Evolutionary conservation across 2,329 filamentous ascomycete species (phyloP).

Genomic region (Lojkania enalia): DNA sequence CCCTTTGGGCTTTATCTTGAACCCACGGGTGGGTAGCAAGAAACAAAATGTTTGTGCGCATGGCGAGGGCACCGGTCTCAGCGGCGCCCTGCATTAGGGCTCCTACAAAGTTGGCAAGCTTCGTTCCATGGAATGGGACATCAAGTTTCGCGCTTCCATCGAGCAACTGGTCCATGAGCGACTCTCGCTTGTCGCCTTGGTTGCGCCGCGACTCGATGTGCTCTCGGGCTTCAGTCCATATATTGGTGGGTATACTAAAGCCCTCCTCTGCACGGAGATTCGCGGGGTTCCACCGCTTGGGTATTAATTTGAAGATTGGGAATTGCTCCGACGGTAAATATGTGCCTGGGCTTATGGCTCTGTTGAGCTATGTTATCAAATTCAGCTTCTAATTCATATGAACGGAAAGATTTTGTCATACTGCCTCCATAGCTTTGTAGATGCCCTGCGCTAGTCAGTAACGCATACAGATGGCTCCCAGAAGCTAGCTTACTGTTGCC

Average conservation of each 20-base stretch:
- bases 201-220: constrained; percentile 23
- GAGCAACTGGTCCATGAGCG: constrained; percentile 31
- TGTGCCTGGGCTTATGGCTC: constrained; percentile 22
- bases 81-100: constrained; percentile 25
- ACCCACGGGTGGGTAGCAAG: constrained; percentile 28
- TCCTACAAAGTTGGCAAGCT: constrained; percentile 24
- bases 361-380: constrained; percentile 12
- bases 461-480: not conserved
- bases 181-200: constrained; percentile 25
- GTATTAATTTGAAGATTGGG: constrained; percentile 28
- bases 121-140: constrained; percentile 16
- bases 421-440: constrained; percentile 25
- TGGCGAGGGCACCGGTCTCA: constrained; percentile 23
- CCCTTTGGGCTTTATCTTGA: constrained; percentile 23
- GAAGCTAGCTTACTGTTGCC: constrained; percentile 22
- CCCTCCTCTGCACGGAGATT: constrained; percentile 19
- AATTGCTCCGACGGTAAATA: constrained; percentile 29
- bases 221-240: constrained; percentile 23
- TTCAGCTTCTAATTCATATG: constrained; percentile 8
- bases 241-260: constrained; percentile 15
- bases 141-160: constrained; percentile 19
- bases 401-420: constrained; percentile 11
- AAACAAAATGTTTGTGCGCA: constrained; percentile 25
- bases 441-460: constrained; percentile 14
- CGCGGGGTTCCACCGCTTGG: constrained; percentile 19